A percentile compares a stretch with the other conserved stretches of the same genome.
phyloP scores from a whole-genome alignment of 306 rosid genomes.

The Prunus padus region DNA sequence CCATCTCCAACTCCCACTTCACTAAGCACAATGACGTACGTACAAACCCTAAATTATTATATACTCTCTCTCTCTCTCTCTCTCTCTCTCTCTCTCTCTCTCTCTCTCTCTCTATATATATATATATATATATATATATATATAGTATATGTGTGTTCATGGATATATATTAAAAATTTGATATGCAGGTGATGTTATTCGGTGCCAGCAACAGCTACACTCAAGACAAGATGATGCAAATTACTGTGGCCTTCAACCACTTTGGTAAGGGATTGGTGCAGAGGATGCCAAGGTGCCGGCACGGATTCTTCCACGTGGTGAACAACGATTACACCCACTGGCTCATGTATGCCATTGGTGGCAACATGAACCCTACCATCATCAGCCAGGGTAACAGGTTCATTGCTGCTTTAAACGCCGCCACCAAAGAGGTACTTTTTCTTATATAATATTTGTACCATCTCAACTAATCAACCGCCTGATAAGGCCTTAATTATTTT shows the following conservation, averaged over 20 bases:
- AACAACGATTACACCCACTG: slow-evolving; percentile 85
- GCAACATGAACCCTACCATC: slow-evolving; percentile 64
- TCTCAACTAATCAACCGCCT: too few relatives aligned
- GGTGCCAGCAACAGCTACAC: slow-evolving; percentile 51
- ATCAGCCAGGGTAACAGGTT: slow-evolving; percentile 81
- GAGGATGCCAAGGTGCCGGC: slow-evolving; percentile 74
- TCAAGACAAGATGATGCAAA: slow-evolving; percentile 59
- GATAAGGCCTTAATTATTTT: too few relatives aligned
- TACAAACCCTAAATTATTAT: too few relatives aligned
- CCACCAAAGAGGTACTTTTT: slow-evolving; percentile 57
- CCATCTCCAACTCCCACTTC: too few relatives aligned
- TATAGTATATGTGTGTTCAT: too few relatives aligned
- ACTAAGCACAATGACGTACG: too few relatives aligned
- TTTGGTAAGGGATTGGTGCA: slow-evolving; percentile 66
- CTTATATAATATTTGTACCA: neutral
- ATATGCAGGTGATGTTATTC: slow-evolving; percentile 66
- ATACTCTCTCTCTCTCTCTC: too few relatives aligned
- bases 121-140: too few relatives aligned
- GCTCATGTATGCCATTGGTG: slow-evolving; percentile 92
- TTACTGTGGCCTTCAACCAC: slow-evolving; percentile 82
- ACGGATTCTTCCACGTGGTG: slow-evolving; percentile 67
- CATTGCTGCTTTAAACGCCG: slow-evolving; percentile 32
- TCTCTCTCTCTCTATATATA: too few relatives aligned
- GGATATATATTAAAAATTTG: neutral
- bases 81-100: too few relatives aligned